These are phyloP conservation scores for Falciphora oryzae DNA, from an alignment of 2,329 filamentous ascomycete genomes.

Conservation along the genomic window DNA sequence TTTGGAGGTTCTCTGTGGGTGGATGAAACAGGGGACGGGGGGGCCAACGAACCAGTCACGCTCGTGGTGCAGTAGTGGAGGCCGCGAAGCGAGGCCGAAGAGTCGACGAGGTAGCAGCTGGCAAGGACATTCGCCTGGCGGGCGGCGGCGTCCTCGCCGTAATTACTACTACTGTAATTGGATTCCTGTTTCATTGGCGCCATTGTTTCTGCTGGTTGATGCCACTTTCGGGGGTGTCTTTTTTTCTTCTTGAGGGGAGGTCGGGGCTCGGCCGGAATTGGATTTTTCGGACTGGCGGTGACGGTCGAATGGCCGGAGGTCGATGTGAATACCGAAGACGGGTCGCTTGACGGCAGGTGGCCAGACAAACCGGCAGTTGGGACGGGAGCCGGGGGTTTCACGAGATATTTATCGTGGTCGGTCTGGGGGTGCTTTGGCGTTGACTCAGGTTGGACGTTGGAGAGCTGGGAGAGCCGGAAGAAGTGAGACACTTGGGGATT, in stretches of 20 bases:
- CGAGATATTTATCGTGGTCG: background rate
- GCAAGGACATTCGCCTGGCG: constrained; percentile 73
- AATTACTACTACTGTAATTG: constrained; percentile 73
- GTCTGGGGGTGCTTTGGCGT: background rate
- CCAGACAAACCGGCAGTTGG: background rate
- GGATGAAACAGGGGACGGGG: constrained; percentile 13
- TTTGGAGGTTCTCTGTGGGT: no score
- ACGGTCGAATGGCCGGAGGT: background rate
- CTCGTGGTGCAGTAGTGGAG: constrained; percentile 95
- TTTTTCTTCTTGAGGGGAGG: background rate
- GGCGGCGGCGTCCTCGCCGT: constrained; percentile 56
- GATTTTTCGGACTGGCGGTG: background rate
- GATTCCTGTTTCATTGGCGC: constrained; percentile 66
- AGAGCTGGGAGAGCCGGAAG: background rate
- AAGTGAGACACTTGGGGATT: background rate
- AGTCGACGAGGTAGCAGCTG: constrained; percentile 82
- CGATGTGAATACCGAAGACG: background rate
- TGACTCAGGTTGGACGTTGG: background rate
- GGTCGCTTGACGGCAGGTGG: background rate
- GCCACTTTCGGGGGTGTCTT: constrained; percentile 21
- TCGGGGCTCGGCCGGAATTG: background rate
- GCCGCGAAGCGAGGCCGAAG: constrained; percentile 64
- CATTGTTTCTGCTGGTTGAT: constrained; percentile 37
- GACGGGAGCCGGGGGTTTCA: background rate
- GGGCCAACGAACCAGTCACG: constrained; percentile 55